A percentile compares a stretch with the other conserved stretches of the same genome.
phyloP scores from a whole-genome alignment of 495 filamentous ascomycete genomes.

The Neurospora sp. region DNA sequence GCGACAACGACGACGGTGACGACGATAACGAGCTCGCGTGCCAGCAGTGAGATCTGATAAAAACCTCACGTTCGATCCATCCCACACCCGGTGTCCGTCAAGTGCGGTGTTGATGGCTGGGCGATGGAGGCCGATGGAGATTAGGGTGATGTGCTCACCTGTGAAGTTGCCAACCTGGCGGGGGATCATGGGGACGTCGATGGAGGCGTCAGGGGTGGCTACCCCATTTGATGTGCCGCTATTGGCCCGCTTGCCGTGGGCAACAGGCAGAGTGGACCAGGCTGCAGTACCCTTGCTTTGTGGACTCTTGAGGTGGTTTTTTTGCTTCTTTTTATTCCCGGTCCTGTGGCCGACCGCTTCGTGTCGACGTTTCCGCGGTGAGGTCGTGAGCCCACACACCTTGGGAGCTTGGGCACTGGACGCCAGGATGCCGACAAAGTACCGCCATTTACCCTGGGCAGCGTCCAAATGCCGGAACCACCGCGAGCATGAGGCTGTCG shows the following conservation, averaged over 20 bases:
- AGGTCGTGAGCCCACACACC: not conserved
- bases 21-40: not conserved
- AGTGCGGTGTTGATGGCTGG: not conserved
- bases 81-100: constrained; percentile 2
- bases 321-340: constrained; percentile 10
- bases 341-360: not conserved
- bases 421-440: not conserved
- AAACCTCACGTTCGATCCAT: constrained; percentile 3
- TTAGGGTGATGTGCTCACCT: not conserved
- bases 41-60: constrained; percentile 3
- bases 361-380: constrained; percentile 3
- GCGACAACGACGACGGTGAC: not conserved
- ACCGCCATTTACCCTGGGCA: not conserved
- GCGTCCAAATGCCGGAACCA: not conserved
- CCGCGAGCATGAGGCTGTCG: not conserved
- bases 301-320: not conserved
- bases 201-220: constrained; percentile 10
- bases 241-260: constrained; percentile 9
- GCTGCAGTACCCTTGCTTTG: constrained; percentile 6
- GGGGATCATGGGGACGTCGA: constrained; percentile 2
- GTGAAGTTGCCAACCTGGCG: constrained; percentile 2
- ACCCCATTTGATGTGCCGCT: constrained; percentile 10
- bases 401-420: not conserved
- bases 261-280: constrained; percentile 3
- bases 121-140: not conserved